Percentiles rank a stretch among this genome's conserved stretches.
These are phyloP conservation scores for Dionaea muscipula DNA, from an alignment of 179 eudicot species.

Conservation along the genomic window DNA sequence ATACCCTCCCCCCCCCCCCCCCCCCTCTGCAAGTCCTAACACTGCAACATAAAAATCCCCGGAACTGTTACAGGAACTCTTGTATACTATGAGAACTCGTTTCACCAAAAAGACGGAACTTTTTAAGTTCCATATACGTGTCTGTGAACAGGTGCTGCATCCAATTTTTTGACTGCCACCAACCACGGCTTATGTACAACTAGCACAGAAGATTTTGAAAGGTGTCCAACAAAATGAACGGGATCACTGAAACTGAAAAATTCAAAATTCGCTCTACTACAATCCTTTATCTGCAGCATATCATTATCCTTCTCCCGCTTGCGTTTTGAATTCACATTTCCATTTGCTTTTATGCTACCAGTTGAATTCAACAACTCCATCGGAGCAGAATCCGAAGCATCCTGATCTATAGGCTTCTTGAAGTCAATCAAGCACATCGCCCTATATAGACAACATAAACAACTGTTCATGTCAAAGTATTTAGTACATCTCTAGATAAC, in stretches of 20 bases:
- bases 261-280: slow-evolving; percentile 51
- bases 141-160: slow-evolving; percentile 74
- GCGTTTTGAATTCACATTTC: slow-evolving; percentile 41
- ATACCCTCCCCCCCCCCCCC: too few species aligned
- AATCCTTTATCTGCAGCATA: slow-evolving; percentile 4
- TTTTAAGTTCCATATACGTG: slow-evolving; percentile 67
- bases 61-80: too few species aligned
- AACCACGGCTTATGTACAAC: slow-evolving; percentile 88
- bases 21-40: too few species aligned
- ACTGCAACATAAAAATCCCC: too few species aligned
- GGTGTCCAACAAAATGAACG: slow-evolving; percentile 72
- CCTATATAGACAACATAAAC: slow-evolving; percentile 22
- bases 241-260: slow-evolving; percentile 58
- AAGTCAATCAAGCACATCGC: slow-evolving; percentile 92
- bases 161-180: slow-evolving; percentile 57
- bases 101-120: too few species aligned
- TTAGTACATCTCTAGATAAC: too few species aligned
- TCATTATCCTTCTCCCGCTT: slow-evolving; percentile 27
- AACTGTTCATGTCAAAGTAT: background rate
- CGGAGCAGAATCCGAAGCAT: slow-evolving; percentile 27
- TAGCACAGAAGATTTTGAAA: slow-evolving; percentile 54
- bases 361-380: slow-evolving; percentile 22
- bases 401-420: slow-evolving; percentile 53
- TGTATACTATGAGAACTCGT: too few species aligned
- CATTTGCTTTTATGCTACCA: background rate